A percentile compares a stretch with the other conserved stretches of the same genome.
Evolutionary conservation across 768 basidiomycete species (phyloP).

Genomic region (Russula foetens): DNA sequence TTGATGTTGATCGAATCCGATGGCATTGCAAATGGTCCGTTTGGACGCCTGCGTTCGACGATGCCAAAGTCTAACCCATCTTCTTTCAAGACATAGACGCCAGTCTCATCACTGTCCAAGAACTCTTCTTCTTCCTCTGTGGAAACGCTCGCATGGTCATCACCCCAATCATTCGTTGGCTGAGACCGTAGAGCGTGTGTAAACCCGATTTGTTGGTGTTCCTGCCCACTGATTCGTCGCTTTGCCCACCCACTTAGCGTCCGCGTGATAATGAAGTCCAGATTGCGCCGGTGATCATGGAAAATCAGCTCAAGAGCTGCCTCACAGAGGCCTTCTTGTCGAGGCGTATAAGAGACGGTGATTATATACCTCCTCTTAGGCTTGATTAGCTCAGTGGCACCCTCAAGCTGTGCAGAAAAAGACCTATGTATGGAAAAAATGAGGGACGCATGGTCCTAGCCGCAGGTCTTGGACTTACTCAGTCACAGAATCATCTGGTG

Average conservation of each 20-base stretch:
- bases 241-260: background rate
- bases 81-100: conserved; percentile 26
- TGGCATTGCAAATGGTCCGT: conserved; percentile 9
- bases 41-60: conserved; percentile 32
- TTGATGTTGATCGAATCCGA: conserved; percentile 15
- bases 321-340: conserved; percentile 7
- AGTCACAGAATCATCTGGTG: background rate
- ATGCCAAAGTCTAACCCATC: conserved; percentile 45
- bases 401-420: conserved; percentile 6
- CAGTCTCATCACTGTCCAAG: conserved; percentile 42
- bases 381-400: background rate
- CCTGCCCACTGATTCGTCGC: background rate
- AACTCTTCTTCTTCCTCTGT: conserved; percentile 3
- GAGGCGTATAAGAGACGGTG: background rate
- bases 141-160: background rate
- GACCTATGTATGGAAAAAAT: background rate
- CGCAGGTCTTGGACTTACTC: background rate
- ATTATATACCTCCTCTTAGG: background rate
- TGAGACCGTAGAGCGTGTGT: background rate
- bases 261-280: conserved; percentile 2
- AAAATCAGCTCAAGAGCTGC: conserved; percentile 7
- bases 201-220: background rate
- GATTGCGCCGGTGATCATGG: background rate
- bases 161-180: background rate
- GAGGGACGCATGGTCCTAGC: background rate